Evolutionary conservation across 108 stramenopile species (phyloP), one percentile per base, ranked within the genome.

Genomic region (Skeletonema marinoi): DNA sequence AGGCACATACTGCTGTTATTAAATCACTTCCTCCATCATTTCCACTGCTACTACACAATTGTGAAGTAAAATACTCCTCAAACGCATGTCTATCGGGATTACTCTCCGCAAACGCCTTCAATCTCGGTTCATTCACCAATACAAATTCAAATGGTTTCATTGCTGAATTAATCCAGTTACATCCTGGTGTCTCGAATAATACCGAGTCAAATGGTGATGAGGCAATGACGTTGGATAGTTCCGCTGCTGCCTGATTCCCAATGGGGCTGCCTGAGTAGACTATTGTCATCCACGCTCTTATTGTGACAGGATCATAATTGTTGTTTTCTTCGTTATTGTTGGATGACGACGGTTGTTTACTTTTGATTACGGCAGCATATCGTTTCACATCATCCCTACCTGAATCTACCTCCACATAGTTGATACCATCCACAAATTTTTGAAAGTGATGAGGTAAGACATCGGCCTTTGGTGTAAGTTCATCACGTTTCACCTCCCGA

Each of bases 71-170:
- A 70, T 88, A 71, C 35, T 85, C 79, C 2, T 78, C 76, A 80
- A 93, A 93, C 17, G 86, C 61, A 17, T 68, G 14, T 51, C 80
- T 74, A 85, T 90, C 81, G 0, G 88, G 87, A 19, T 44, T 71
- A n/a, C 65, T 13, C 25, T 81, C 78, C 6, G 90, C 92, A 77
- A 93, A 90, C 10, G 29, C 35, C 11, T 61, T 38, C 17, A 93
- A 63, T 6, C 21, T 44, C 17, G 81, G 66, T 62, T 78, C 81
- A 66, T 87, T 59, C 44, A 91, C 88, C 48, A 93, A 32, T 2
- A 70, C 92, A 78, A 93, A 93, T 71, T 93, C 90, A 73, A 93
- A 88, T 4, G 67, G 73, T 19, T 21, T 70, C 7, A 2, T 30
- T 8, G 44, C 48, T 54, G 60, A 81, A 62, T 4, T 50, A 12